Conservation (phyloP, 176 grass and related monocot genomes). For the Urochloa ruziziensis region DNA sequence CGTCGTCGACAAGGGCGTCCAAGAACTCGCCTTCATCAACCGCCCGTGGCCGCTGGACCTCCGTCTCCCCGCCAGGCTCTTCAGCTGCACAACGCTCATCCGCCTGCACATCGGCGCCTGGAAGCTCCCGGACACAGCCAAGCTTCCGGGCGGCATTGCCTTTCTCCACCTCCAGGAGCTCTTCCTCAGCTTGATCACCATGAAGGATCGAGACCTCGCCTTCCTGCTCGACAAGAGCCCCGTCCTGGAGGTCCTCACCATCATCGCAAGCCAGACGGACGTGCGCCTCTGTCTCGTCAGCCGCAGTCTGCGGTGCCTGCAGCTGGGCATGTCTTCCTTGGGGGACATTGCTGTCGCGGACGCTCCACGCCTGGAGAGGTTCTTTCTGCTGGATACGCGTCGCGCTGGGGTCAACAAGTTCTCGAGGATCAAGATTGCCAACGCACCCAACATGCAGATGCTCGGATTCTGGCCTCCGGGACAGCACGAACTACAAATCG, state of each 20-base stretch:
- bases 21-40: background rate
- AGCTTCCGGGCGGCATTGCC: background rate
- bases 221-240: slow-evolving; percentile 22
- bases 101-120: background rate
- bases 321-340: background rate
- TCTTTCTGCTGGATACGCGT: background rate
- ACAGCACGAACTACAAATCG: background rate
- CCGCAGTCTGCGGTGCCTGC: background rate
- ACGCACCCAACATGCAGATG: background rate
- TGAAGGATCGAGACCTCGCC: slow-evolving; percentile 3
- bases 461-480: background rate
- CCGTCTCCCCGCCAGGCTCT: background rate
- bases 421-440: background rate
- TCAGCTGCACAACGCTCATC: background rate
- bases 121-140: background rate
- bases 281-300: background rate
- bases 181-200: background rate
- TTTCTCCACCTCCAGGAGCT: background rate
- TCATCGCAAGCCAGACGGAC: background rate
- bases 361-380: background rate
- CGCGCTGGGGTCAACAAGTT: background rate
- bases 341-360: background rate
- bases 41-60: background rate
- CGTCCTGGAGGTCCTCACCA: background rate
- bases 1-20: background rate